phyloP scores from a whole-genome alignment of 257 asterid species.

The Mentha longifolia region DNA sequence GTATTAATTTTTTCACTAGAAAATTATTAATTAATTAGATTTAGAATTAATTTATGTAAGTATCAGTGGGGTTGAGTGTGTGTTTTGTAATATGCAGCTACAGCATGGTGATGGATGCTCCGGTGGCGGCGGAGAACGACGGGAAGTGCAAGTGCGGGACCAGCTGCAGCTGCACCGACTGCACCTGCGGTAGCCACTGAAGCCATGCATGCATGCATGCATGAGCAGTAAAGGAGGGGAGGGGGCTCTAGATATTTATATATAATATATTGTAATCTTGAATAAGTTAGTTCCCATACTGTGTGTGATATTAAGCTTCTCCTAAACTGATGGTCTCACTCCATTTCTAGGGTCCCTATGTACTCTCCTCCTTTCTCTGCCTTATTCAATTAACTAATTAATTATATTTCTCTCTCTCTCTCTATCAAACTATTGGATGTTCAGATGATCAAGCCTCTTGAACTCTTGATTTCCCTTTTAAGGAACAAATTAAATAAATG shows the following conservation, averaged over 20 bases:
- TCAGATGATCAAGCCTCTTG: too few species aligned
- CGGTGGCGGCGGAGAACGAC: slow-evolving; percentile 48
- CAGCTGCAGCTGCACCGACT: slow-evolving; percentile 58
- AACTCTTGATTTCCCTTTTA: too few species aligned
- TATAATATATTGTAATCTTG: too few species aligned
- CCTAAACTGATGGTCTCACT: background rate
- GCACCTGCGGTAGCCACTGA: slow-evolving; percentile 59
- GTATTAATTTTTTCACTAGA: slow-evolving; percentile 12
- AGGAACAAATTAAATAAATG: too few species aligned
- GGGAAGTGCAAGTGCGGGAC: slow-evolving; percentile 74
- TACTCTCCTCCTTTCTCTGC: background rate
- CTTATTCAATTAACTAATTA: too few species aligned
- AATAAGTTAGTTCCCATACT: background rate
- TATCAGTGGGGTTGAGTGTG: too few species aligned
- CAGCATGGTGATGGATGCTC: slow-evolving; percentile 39
- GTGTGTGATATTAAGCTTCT: background rate
- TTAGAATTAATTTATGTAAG: too few species aligned
- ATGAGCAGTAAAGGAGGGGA: too few species aligned
- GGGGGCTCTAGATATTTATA: too few species aligned
- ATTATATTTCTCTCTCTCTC: background rate
- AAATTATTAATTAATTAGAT: too few species aligned
- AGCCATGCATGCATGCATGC: background rate
- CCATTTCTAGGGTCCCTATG: background rate
- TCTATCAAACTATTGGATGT: too few species aligned
- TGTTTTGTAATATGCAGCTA: slow-evolving; percentile 41